Percentiles rank a stretch among this genome's conserved stretches.
phyloP scores from a whole-genome alignment of 306 rosid genomes.

The Dalbergia cultrata region DNA sequence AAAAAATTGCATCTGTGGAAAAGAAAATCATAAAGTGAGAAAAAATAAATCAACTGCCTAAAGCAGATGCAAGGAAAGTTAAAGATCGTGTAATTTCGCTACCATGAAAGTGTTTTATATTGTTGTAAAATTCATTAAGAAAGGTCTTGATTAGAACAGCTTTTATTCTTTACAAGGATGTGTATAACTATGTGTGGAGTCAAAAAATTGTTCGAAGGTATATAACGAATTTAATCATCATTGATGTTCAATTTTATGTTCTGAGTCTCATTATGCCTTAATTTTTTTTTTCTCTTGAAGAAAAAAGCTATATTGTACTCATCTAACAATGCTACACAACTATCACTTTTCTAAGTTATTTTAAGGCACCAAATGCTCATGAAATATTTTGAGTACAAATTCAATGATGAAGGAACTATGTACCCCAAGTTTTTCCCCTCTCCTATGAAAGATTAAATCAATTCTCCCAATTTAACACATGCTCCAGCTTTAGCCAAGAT shows the following conservation, averaged over 20 bases:
- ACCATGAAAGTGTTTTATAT: too few relatives aligned
- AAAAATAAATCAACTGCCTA: too few relatives aligned
- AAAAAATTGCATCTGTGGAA: too few relatives aligned
- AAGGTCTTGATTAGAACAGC: too few relatives aligned
- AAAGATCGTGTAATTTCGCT: too few relatives aligned
- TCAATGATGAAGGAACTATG: constrained; percentile 31
- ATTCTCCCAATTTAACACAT: constrained; percentile 35
- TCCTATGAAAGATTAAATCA: constrained; percentile 28
- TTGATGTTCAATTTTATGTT: neutral
- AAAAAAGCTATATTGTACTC: neutral
- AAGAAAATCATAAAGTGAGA: too few relatives aligned
- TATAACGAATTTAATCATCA: too few relatives aligned
- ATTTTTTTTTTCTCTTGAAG: neutral
- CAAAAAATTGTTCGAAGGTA: too few relatives aligned
- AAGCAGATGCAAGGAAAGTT: too few relatives aligned
- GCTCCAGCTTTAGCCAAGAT: constrained; percentile 22
- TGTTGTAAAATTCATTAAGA: too few relatives aligned
- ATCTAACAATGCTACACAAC: neutral
- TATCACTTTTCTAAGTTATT: neutral
- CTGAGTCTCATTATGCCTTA: neutral
- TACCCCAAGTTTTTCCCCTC: constrained; percentile 2
- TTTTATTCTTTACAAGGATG: too few relatives aligned
- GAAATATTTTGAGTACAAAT: neutral
- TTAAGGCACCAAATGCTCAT: constrained; percentile 14
- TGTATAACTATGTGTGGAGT: too few relatives aligned